Evolutionary conservation across 352 stramenopile species (phyloP).

Genomic region (Elongisporangium prolatum): DNA sequence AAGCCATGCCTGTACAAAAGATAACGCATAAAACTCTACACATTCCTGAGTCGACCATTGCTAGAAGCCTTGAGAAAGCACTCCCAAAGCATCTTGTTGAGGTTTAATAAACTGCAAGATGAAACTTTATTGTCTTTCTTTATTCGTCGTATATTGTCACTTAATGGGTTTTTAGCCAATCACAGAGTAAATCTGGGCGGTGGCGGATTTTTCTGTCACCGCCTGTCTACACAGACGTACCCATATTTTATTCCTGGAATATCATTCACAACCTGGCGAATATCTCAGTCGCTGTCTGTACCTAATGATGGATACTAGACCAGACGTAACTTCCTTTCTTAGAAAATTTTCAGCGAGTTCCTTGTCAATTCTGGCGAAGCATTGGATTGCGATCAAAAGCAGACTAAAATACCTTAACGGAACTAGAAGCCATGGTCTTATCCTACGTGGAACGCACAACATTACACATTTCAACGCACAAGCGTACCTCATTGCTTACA

Average conservation of each 20-base stretch:
- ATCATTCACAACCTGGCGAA: slow-evolving; percentile 5
- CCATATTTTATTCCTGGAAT: slow-evolving; percentile 1
- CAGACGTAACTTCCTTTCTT: slow-evolving; percentile 8
- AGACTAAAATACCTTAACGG: slow-evolving; percentile 11
- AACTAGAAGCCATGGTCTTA: slow-evolving; percentile 8
- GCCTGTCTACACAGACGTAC: slow-evolving; percentile 9
- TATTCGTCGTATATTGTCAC: too few species aligned
- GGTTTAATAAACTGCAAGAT: too few species aligned
- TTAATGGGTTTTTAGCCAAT: too few species aligned
- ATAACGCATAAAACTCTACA: too few species aligned
- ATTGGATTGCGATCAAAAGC: slow-evolving; percentile 9
- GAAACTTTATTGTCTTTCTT: too few species aligned
- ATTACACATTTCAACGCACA: slow-evolving; percentile 1
- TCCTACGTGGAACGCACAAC: not conserved
- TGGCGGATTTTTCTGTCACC: too few species aligned
- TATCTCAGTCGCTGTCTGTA: slow-evolving; percentile 9
- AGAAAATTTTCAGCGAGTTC: slow-evolving; percentile 15
- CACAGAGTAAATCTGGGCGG: too few species aligned
- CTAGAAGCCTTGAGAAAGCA: too few species aligned
- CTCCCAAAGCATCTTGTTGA: too few species aligned
- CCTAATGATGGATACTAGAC: slow-evolving; percentile 10
- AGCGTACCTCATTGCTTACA: slow-evolving; percentile 2
- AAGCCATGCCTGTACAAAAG: too few species aligned
- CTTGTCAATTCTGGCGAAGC: slow-evolving; percentile 10
- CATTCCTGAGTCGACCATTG: too few species aligned